Percentiles rank a stretch among this genome's conserved stretches.
These are phyloP conservation scores for Apiospora marii DNA, from an alignment of 2,329 filamentous ascomycete genomes.

Conservation along the genomic window DNA sequence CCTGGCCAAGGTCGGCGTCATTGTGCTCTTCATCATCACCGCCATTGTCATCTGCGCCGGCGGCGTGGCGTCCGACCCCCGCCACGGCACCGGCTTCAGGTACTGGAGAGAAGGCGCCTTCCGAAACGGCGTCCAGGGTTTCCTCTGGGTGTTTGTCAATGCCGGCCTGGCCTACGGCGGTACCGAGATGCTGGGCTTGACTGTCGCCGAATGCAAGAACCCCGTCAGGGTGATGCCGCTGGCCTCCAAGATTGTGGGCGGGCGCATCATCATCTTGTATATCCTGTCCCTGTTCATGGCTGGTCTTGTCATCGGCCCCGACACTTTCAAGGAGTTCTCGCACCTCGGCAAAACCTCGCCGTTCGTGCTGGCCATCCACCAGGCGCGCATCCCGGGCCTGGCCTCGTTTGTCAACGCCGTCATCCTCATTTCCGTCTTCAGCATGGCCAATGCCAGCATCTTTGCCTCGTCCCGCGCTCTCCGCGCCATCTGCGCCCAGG, in stretches of 20 bases:
- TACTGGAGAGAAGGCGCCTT: constrained; percentile 60
- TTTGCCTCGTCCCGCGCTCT: constrained; percentile 48
- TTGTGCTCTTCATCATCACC: constrained; percentile 64
- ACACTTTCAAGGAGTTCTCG: constrained; percentile 31
- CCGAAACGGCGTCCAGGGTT: constrained; percentile 49
- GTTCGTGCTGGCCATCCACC: constrained; percentile 39
- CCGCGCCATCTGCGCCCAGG: constrained; percentile 44
- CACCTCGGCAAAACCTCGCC: constrained; percentile 29
- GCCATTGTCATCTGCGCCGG: constrained; percentile 60
- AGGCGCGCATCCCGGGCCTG: constrained; percentile 39
- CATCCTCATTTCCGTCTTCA: constrained; percentile 45
- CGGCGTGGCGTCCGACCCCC: constrained; percentile 52
- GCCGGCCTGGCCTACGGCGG: constrained; percentile 55
- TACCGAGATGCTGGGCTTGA: constrained; percentile 54
- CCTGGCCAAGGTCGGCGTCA: constrained; percentile 58
- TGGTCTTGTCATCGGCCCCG: constrained; percentile 43
- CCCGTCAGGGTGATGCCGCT: constrained; percentile 47
- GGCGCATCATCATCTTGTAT: constrained; percentile 49
- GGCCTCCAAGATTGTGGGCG: constrained; percentile 50
- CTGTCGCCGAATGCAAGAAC: constrained; percentile 51
- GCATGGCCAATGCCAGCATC: constrained; percentile 52
- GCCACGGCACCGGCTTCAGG: constrained; percentile 57
- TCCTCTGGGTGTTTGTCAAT: constrained; percentile 53
- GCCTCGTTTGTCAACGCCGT: constrained; percentile 46
- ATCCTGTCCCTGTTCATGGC: constrained; percentile 46